Conservation (phyloP, 2,329 filamentous ascomycete genomes). For the Nigrospora oryzae region DNA sequence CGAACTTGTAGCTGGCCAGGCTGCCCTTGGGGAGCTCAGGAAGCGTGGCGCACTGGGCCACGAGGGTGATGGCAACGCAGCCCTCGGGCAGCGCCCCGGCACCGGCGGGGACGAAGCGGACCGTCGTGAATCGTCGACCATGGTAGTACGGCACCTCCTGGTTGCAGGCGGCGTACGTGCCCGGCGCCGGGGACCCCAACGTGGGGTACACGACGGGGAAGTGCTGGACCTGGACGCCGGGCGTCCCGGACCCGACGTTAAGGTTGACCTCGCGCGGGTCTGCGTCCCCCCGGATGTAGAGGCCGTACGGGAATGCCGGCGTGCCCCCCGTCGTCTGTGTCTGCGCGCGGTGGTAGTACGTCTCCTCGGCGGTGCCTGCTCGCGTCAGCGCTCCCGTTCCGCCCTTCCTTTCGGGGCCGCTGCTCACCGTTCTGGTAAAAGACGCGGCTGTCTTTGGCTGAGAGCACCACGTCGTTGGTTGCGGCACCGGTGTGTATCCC, state of each 20-base stretch:
- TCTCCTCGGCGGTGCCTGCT: constrained; percentile 23
- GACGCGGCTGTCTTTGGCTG: constrained; percentile 17
- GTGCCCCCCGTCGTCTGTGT: constrained; percentile 32
- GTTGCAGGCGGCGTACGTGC: constrained; percentile 33
- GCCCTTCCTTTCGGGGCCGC: background rate
- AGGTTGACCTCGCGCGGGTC: constrained; percentile 19
- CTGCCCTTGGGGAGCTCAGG: constrained; percentile 25
- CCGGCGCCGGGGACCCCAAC: constrained; percentile 16
- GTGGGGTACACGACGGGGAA: constrained; percentile 25
- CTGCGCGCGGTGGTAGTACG: constrained; percentile 19
- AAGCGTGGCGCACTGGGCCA: constrained; percentile 33
- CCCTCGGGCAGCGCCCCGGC: constrained; percentile 9
- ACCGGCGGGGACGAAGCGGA: constrained; percentile 25
- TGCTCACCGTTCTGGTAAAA: constrained; percentile 39
- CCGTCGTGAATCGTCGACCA: constrained; percentile 23
- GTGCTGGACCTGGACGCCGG: constrained; percentile 22
- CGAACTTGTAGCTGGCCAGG: constrained; percentile 29
- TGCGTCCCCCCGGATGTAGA: constrained; percentile 17
- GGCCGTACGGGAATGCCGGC: constrained; percentile 27
- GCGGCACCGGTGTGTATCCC: constrained; percentile 35
- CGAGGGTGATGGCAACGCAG: constrained; percentile 32
- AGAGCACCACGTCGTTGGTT: constrained; percentile 26
- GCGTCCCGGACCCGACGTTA: constrained; percentile 26
- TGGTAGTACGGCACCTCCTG: constrained; percentile 31
- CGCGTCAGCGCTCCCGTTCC: background rate